A percentile compares a stretch with the other conserved stretches of the same genome.
Evolutionary conservation across 176 grass and related monocot species (phyloP).

Genomic region (Aegilops longissima): DNA sequence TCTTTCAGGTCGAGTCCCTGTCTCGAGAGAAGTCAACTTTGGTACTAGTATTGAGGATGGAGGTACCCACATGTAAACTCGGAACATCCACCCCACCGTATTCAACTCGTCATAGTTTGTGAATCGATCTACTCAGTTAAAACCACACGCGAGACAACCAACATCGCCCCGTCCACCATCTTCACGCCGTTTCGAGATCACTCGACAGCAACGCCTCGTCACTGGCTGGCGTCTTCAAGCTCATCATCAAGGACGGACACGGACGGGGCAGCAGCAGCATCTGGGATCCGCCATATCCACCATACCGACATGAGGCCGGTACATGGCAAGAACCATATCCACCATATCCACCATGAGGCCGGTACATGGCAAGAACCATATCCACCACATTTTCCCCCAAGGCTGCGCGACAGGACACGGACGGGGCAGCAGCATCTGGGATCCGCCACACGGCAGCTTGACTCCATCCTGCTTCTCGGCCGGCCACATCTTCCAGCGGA

Average conservation of each 20-base stretch:
- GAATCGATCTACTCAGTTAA: background rate
- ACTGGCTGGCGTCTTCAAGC: constrained; percentile 13
- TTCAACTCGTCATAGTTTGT: background rate
- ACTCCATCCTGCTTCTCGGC: constrained; percentile 41
- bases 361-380: constrained; percentile 37
- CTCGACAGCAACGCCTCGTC: constrained; percentile 46
- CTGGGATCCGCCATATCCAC: too few species aligned
- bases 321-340: too few species aligned
- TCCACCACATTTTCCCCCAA: constrained; percentile 36
- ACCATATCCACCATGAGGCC: constrained; percentile 26
- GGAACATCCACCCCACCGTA: too few species aligned
- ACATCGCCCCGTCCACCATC: background rate
- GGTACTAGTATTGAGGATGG: constrained; percentile 51
- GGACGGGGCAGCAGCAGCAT: too few species aligned
- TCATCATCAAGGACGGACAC: constrained; percentile 47
- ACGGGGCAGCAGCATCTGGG: constrained; percentile 53
- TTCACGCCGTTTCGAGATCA: constrained; percentile 67
- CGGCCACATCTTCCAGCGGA: constrained; percentile 63
- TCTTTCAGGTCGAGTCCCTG: constrained; percentile 62
- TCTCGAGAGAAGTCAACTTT: constrained; percentile 81
- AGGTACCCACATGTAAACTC: constrained; percentile 36
- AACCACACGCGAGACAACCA: background rate
- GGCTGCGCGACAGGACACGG: constrained; percentile 46
- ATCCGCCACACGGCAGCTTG: constrained; percentile 63
- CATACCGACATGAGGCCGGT: too few species aligned